Percentiles rank a stretch among this genome's conserved stretches.
phyloP scores from a whole-genome alignment of 257 asterid species.

The Coffea eugenioides region DNA sequence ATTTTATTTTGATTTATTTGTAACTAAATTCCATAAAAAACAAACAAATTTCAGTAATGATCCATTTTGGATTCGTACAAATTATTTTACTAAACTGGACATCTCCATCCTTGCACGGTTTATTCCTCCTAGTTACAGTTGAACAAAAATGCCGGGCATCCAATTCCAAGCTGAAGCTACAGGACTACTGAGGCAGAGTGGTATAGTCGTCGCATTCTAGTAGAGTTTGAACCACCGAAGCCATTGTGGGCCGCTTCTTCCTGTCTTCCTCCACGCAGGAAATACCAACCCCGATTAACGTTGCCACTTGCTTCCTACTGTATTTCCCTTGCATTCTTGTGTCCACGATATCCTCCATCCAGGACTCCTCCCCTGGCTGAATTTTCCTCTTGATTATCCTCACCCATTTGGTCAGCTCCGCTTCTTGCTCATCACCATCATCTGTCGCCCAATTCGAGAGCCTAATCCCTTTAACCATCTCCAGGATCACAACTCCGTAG shows the following conservation, averaged over 20 bases:
- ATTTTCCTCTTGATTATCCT: conserved; percentile 22
- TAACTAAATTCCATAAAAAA: too few species aligned
- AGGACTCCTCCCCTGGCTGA: conserved; percentile 21
- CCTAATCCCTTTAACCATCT: conserved; percentile 51
- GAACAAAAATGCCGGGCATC: too few species aligned
- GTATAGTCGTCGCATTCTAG: conserved; percentile 31
- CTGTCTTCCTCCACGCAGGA: conserved; percentile 63
- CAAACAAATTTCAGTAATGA: too few species aligned
- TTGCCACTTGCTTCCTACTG: conserved; percentile 43
- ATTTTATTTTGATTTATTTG: too few species aligned
- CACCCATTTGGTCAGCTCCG: conserved; percentile 31
- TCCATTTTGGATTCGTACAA: too few species aligned
- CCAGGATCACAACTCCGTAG: conserved; percentile 39
- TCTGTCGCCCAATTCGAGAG: conserved; percentile 44
- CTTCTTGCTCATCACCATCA: conserved; percentile 29
- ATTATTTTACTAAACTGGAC: too few species aligned
- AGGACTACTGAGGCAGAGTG: too few species aligned
- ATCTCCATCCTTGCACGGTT: too few species aligned
- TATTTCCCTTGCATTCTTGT: conserved; percentile 50
- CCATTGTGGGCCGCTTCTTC: conserved; percentile 69
- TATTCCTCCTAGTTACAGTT: too few species aligned
- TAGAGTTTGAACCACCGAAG: conserved; percentile 51
- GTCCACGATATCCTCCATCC: conserved; percentile 62
- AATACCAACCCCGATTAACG: conserved; percentile 42
- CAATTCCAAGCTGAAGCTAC: too few species aligned